A percentile compares a stretch with the other conserved stretches of the same genome.
phyloP scores from a whole-genome alignment of 495 filamentous ascomycete genomes.

The Penicillium canescens region DNA sequence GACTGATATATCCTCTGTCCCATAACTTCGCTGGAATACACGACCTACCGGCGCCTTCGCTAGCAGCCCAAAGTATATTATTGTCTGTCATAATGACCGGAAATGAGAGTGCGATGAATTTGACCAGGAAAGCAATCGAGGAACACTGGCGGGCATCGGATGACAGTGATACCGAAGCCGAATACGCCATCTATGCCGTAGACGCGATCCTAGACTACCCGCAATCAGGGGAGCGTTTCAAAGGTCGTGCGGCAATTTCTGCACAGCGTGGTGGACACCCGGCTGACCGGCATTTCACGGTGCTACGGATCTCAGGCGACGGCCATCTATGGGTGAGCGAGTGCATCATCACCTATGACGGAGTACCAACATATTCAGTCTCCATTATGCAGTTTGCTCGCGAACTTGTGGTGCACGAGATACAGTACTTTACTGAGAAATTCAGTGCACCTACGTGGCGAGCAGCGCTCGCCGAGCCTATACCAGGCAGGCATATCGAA shows the following conservation, averaged over 20 bases:
- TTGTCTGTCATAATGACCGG: not conserved
- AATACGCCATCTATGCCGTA: constrained; percentile 7
- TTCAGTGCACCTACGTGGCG: constrained; percentile 5
- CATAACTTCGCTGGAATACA: too few relatives aligned
- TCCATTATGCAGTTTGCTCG: constrained; percentile 5
- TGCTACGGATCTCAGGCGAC: not conserved
- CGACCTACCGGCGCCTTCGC: too few relatives aligned
- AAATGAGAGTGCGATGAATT: constrained; percentile 4
- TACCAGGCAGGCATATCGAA: constrained; percentile 7
- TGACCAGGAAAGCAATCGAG: constrained; percentile 5
- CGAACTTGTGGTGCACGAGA: constrained; percentile 7
- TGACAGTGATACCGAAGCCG: constrained; percentile 3
- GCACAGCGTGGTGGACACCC: constrained; percentile 8
- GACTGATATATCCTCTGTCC: too few relatives aligned
- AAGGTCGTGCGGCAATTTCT: constrained; percentile 4
- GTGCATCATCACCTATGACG: constrained; percentile 10
- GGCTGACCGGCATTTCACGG: constrained; percentile 4
- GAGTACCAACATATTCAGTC: constrained; percentile 9
- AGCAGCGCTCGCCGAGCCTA: constrained; percentile 8
- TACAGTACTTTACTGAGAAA: constrained; percentile 7
- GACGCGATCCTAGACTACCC: constrained; percentile 7
- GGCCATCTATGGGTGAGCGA: constrained; percentile 11
- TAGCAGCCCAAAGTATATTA: too few relatives aligned
- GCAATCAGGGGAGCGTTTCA: constrained; percentile 9
- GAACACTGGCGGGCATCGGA: constrained; percentile 8